Evolutionary conservation across 2,329 filamentous ascomycete species (phyloP), one percentile per base, ranked within the genome.

Genomic region (Phymatotrichopsis omnivora): DNA sequence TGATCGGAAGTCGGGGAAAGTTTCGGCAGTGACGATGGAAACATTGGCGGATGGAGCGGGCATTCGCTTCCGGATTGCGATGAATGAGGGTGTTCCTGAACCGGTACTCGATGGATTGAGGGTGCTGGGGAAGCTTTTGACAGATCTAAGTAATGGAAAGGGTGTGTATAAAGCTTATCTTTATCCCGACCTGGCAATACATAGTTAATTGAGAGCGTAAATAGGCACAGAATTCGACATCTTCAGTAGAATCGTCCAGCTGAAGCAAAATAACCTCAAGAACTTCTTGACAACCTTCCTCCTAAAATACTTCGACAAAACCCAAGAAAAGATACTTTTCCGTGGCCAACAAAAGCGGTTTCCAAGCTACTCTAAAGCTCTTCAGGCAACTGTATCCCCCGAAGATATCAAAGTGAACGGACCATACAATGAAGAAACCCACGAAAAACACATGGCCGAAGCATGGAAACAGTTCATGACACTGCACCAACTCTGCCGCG

Each of bases 51-150:
- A n/a, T n/a, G n/a, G n/a, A n/a, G n/a, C n/a, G n/a, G n/a, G n/a
- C n/a, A n/a, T n/a, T n/a, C n/a, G n/a, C n/a, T 54, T 54, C 30
- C 25, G 52, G 28, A 17, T 54, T 5, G 52, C 52, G 1, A 54
- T 54, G 52, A 54, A 52, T 25, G 52, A 54, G 29, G 52, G 49
- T 5, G 51, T 54, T 14, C 46, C 52, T 2, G 38, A 7, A 10
- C 7, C 34, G 7, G 49, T 54, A 28, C 27, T 54, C 22, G 50
- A 53, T 6, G 52, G 50, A 22, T 25, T 54, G 29, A 47, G 41
- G 32, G 43, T 44, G 30, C 41, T 54, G 25, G 31, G 47, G 37
- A 53, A 35, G 37, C 39, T 45, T 38, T 49, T 50, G 37, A 42
- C 16, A 34, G 49, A 36, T 20, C 14, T 36, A 24, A 17, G 33